Conservation (phyloP, 352 stramenopile genomes). For the Hyaloperonospora brassicae region DNA sequence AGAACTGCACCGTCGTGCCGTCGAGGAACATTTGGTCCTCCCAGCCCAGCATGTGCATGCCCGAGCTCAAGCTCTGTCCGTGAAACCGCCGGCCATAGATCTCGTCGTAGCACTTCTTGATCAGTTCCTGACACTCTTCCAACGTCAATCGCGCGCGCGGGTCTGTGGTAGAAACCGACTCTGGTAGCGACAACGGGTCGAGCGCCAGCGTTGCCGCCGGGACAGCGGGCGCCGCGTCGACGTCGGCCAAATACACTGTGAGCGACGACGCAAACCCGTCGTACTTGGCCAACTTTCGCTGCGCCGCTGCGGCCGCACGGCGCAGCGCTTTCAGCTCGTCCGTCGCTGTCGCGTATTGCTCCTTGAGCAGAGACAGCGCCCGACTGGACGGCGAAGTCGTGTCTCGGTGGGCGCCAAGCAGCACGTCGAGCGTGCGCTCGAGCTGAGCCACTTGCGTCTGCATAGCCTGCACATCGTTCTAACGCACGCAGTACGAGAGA, state of each 20-base stretch:
- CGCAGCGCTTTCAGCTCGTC: constrained; percentile 30
- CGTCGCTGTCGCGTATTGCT: constrained; percentile 26
- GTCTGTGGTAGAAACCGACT: constrained; percentile 1
- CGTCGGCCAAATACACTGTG: constrained; percentile 29
- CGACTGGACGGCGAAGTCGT: constrained; percentile 11
- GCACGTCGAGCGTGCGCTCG: constrained; percentile 29
- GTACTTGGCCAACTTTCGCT: constrained; percentile 30
- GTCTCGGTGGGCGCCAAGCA: constrained; percentile 21
- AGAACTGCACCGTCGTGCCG: constrained; percentile 39
- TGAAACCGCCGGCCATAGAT: constrained; percentile 37
- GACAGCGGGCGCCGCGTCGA: constrained; percentile 18
- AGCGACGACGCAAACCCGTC: constrained; percentile 37
- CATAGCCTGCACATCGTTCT: constrained; percentile 42
- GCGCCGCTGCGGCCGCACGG: constrained; percentile 26
- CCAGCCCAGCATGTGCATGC: constrained; percentile 38
- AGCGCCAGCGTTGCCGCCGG: constrained; percentile 11
- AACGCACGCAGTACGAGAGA: neutral
- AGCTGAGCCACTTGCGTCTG: constrained; percentile 29
- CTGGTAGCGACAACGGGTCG: constrained; percentile 11
- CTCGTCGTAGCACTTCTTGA: constrained; percentile 43
- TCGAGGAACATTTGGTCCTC: constrained; percentile 46
- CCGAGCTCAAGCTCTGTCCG: constrained; percentile 34
- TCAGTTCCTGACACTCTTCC: constrained; percentile 33
- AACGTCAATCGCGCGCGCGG: constrained; percentile 20
- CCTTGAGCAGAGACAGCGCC: constrained; percentile 13